These are phyloP conservation scores for Candida pseudoglaebosa DNA, from an alignment of 805 yeast genomes.

Conservation along the genomic window DNA sequence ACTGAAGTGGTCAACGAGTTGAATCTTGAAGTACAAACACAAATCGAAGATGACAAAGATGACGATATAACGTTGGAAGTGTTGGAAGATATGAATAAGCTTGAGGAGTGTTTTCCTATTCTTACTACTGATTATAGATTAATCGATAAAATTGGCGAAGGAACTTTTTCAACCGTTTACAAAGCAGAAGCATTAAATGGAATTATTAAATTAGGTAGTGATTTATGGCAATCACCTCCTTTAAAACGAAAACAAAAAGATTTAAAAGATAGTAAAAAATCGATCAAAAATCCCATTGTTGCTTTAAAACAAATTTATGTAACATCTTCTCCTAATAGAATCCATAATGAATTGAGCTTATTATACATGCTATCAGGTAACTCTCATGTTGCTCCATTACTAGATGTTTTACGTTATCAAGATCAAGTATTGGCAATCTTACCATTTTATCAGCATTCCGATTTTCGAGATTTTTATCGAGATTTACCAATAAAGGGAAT, in stretches of 20 bases:
- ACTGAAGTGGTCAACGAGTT: too few relatives aligned
- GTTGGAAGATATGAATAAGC: slow-evolving; percentile 52
- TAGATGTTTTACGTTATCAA: slow-evolving; percentile 80
- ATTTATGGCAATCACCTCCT: slow-evolving; percentile 45
- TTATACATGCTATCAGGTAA: slow-evolving; percentile 67
- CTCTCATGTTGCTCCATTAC: slow-evolving; percentile 76
- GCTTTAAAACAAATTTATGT: slow-evolving; percentile 93
- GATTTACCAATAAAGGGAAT: slow-evolving; percentile 78
- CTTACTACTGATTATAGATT: slow-evolving; percentile 47
- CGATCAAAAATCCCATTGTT: slow-evolving; percentile 47
- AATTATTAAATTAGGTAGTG: slow-evolving; percentile 33
- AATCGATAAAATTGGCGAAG: slow-evolving; percentile 62
- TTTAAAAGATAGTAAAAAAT: slow-evolving; percentile 12
- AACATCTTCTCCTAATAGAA: slow-evolving; percentile 90
- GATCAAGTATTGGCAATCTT: slow-evolving; percentile 93
- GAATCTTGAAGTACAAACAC: too few relatives aligned
- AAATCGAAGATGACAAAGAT: slow-evolving; percentile 32
- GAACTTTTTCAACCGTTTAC: slow-evolving; percentile 61
- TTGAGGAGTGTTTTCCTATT: slow-evolving; percentile 52
- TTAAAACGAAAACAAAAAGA: slow-evolving; percentile 23
- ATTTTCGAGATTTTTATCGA: slow-evolving; percentile 81
- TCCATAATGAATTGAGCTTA: slow-evolving; percentile 79
- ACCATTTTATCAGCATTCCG: slow-evolving; percentile 88
- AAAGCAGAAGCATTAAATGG: slow-evolving; percentile 53
- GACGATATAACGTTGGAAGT: slow-evolving; percentile 51